Evolutionary conservation across 108 stramenopile genomes (phyloP), one percentile per base, ranked within the genome.

Genomic region (Fragilaria crotonensis): DNA sequence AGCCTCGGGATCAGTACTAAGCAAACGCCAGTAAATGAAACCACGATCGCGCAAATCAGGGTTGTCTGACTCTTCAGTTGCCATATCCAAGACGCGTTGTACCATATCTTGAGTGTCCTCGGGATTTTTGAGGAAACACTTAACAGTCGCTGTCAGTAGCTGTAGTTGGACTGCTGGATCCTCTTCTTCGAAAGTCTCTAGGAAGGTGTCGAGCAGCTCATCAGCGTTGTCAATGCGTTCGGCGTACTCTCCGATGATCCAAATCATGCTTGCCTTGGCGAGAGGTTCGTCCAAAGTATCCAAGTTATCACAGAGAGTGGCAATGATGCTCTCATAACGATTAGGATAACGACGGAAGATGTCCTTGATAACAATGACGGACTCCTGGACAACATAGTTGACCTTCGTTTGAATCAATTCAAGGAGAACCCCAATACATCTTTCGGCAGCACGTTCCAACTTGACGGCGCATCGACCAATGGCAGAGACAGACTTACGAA

Each of bases 231-330:
- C 99, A 54, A 99, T 98, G 49, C 96, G 94, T 68, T 97, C 97
- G 0, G 97, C 97, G 68, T 99, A 99, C 74, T 99, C 99, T n/a
- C 99, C 99, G 72, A 99, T 95, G 65, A 99, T 99, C 99, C 99
- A 99, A 61, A 99, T 87, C 93, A 99, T 97, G 48, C 76, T 70
- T 3, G 97, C 98, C 77, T 98, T 98, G 26, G 99, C 99, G 64
- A 97, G 84, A 0, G 99, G 99, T 72, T 99, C 99, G 68, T 99
- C 99, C 44, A 99, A 67, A 5, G 96, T 95, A 76, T 98, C 99
- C 7, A 99, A 70, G 67, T 96, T 96, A 66, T 99, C 97, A 69
- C 99, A 99, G 5, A 99, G 76, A 2, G 95, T 96, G 31, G 93
- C 97, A 73, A 99, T 99, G 71, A 99, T 93, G 59, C 70, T 70